These are phyloP conservation scores for Saururus chinensis DNA, from an alignment of 164 flowering plant genomes.

Conservation along the genomic window DNA sequence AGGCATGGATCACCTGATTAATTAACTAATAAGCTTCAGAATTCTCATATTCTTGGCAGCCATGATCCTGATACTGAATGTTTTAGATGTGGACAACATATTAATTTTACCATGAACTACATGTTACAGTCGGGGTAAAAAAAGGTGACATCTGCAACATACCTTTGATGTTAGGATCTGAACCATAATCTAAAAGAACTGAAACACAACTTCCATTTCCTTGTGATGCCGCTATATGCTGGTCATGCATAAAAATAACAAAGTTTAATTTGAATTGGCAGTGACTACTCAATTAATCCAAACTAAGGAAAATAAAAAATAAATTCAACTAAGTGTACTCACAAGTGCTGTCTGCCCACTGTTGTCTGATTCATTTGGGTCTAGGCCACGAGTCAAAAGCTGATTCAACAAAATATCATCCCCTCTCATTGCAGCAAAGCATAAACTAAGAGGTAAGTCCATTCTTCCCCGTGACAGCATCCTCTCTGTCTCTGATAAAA, in stretches of 20 bases:
- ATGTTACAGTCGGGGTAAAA: background rate
- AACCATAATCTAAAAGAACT: constrained; percentile 64
- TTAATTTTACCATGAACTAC: too few relatives aligned
- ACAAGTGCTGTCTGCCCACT: constrained; percentile 78
- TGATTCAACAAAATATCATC: constrained; percentile 63
- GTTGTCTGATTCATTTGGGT: constrained; percentile 81
- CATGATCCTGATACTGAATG: too few relatives aligned
- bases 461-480: constrained; percentile 84
- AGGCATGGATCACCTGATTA: too few relatives aligned
- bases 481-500: constrained; percentile 66
- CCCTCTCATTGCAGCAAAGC: constrained; percentile 77
- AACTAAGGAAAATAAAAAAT: too few relatives aligned
- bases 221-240: constrained; percentile 81
- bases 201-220: constrained; percentile 73
- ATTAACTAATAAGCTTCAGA: too few relatives aligned
- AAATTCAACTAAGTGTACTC: constrained; percentile 1
- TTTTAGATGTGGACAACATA: too few relatives aligned
- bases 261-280: background rate
- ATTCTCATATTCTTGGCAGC: too few relatives aligned
- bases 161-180: constrained; percentile 81
- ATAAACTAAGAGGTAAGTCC: constrained; percentile 82
- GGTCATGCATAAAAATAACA: constrained; percentile 5
- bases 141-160: constrained; percentile 4
- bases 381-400: constrained; percentile 60
- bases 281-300: background rate